Base-by-base conservation (phyloP, 192 early-diverging fungal genomes). In the Rhizophlyctis rosea region DNA sequence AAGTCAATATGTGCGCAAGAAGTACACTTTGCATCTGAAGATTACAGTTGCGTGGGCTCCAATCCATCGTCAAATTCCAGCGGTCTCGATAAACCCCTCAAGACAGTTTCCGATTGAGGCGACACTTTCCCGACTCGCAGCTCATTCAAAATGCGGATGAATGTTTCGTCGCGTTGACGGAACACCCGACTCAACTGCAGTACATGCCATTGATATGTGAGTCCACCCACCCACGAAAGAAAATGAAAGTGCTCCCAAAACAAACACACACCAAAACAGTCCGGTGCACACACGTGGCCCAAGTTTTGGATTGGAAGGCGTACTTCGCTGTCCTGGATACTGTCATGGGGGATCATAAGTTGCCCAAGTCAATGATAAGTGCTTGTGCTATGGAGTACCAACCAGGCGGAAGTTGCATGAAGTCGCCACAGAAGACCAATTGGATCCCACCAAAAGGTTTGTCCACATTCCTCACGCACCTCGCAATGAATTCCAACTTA, bases 91-190 rank as follows among this genome's bases (percentile, higher is more conserved):
- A 72, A 29, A 87, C 72, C 2, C 51, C 65, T 30, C 31, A 96
- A 83, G 0, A 76, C 57, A 0, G 62, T 29, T 34, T 76, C 70
- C 3, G 86, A 82, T 34, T 81, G 65, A 0, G 69, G 51, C 0
- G 91, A 85, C 7, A 93, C 57, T 21, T 70, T 62, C 7, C 92
- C 92, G 34, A 87, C 70, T 47, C 94, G 83, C 72, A 94, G 81
- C 64, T 97, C 91, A 61, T 92, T 93, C 28, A 97, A 79, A 65
- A 97, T 83, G 24, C 86, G 74, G 56, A 92, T 76, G 59, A 97
- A 91, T 18, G 58, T 78, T 74, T 74, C 70, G 65, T 97, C 92
- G 67, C 83, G 88, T 57, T 97, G 94, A 29, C 94, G 73, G 61
- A 91, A 97, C 25, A 95, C 89, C 47, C 87, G 81, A 5, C 76